Evolutionary conservation across 441 rosid species (phyloP).

Genomic region (Omphalea diandra): DNA sequence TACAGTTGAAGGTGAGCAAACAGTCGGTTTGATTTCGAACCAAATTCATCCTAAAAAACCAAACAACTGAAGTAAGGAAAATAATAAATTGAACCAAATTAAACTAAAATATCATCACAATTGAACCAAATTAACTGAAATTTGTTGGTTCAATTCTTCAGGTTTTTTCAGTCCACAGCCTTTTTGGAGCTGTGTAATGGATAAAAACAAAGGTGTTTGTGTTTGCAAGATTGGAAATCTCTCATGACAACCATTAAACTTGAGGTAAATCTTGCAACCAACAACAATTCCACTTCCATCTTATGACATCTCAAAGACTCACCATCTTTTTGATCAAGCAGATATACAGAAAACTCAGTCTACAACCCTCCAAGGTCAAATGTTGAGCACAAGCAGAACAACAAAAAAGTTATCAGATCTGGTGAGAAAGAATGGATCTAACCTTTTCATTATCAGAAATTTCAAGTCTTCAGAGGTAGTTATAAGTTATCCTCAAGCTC

Average conservation of each 20-base stretch:
- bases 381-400: conserved; percentile 28
- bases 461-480: conserved; percentile 16
- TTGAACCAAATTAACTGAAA: no score
- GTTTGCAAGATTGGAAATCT: no score
- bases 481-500: conserved; percentile 21
- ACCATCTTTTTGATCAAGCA: conserved; percentile 24
- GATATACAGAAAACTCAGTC: conserved; percentile 12
- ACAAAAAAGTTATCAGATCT: conserved; percentile 49
- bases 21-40: no score
- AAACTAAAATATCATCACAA: no score
- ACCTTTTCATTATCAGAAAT: conserved; percentile 16
- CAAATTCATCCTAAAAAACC: no score
- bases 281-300: conserved; percentile 33
- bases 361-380: conserved; percentile 33
- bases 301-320: conserved; percentile 30
- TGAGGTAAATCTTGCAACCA: conserved; percentile 24
- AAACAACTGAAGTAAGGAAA: no score
- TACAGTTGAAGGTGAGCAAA: no score
- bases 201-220: no score
- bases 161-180: no score
- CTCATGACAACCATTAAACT: conserved; percentile 30
- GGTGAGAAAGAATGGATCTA: conserved; percentile 40
- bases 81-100: no score
- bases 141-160: no score
- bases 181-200: no score